Evolutionary conservation across 352 stramenopile species (phyloP).

Genomic region (Thalassiosira pacifica): DNA sequence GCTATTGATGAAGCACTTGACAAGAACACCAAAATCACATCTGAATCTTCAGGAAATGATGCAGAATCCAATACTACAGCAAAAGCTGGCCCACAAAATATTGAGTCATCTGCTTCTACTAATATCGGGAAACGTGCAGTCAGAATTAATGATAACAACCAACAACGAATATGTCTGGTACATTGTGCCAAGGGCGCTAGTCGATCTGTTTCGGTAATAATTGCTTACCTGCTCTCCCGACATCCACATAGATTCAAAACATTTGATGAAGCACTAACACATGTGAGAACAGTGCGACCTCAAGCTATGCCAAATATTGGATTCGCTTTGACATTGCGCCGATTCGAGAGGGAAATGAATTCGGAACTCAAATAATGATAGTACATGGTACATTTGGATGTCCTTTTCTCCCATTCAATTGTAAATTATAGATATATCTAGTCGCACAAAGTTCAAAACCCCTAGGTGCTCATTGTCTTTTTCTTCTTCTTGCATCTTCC

Average conservation of each 20-base stretch:
- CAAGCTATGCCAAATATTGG: constrained; percentile 57
- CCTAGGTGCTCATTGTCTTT: too few species aligned
- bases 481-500: too few species aligned
- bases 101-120: too few species aligned
- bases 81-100: not conserved
- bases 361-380: too few species aligned
- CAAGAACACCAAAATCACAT: not conserved
- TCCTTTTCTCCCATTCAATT: too few species aligned
- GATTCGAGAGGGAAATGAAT: constrained; percentile 30
- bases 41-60: not conserved
- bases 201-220: constrained; percentile 60
- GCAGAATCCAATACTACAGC: not conserved
- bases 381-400: too few species aligned
- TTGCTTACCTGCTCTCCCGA: constrained; percentile 61
- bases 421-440: too few species aligned
- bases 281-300: constrained; percentile 51
- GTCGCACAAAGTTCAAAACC: too few species aligned
- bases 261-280: constrained; percentile 47
- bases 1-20: constrained; percentile 56
- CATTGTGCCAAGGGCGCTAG: constrained; percentile 63
- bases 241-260: constrained; percentile 47
- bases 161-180: constrained; percentile 60
- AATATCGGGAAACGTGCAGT: not conserved
- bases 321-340: constrained; percentile 53
- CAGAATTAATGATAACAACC: constrained; percentile 29